phyloP scores from a whole-genome alignment of 176 grass and related monocot genomes.

The Eragrostis curvula region DNA sequence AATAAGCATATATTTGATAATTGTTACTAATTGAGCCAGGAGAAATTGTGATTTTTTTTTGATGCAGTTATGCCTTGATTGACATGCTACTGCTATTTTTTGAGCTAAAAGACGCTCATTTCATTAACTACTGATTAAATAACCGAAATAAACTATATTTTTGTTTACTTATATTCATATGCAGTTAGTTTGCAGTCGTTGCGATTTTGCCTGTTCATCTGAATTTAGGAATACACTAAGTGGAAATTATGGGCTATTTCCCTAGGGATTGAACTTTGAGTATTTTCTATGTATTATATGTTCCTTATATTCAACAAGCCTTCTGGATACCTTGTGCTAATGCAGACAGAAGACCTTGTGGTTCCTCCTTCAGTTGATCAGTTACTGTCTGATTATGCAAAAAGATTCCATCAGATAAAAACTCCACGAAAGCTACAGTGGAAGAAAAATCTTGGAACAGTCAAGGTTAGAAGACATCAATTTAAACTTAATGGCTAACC shows the following conservation, averaged over 20 bases:
- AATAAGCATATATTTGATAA: not conserved
- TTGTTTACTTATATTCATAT: not conserved
- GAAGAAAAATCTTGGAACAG: conserved; percentile 97
- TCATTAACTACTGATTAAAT: conserved; percentile 1
- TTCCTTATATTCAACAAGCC: conserved; percentile 30
- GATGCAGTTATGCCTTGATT: not conserved
- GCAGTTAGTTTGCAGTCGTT: not conserved
- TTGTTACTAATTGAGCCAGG: not conserved
- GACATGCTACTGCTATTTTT: not conserved
- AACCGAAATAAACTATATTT: not conserved
- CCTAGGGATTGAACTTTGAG: not conserved
- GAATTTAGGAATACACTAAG: not conserved
- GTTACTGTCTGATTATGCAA: conserved; percentile 85
- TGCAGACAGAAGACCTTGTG: conserved; percentile 81
- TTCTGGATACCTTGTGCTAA: conserved; percentile 12
- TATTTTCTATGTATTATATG: conserved; percentile 4
- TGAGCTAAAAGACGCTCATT: not conserved
- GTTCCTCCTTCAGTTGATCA: conserved; percentile 78
- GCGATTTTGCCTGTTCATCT: not conserved
- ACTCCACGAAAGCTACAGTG: conserved; percentile 90
- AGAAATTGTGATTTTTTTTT: not conserved
- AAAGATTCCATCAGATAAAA: conserved; percentile 98
- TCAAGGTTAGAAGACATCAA: conserved; percentile 71
- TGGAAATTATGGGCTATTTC: not conserved
- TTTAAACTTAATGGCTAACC: conserved; percentile 17